Base-by-base conservation (phyloP, 1,139 yeast genomes). In the Scheffersomyces illinoinensis region DNA sequence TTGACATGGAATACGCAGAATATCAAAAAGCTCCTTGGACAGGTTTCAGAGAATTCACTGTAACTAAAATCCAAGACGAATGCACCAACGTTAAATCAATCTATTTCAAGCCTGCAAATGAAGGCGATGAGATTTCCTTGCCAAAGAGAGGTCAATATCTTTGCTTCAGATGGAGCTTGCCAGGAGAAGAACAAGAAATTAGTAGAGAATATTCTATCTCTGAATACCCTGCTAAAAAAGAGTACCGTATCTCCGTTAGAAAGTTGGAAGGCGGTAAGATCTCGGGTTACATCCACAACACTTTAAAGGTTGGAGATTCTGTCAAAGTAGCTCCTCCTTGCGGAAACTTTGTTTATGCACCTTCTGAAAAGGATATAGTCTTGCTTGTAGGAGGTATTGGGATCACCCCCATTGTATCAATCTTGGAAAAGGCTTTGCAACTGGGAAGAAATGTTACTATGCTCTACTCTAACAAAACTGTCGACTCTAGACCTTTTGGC, bases 381-480 rank as follows among this genome's bases (percentile, higher is more conserved):
- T 71, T 87, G 52, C 71, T 86, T 57, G 81, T 85, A 39, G 90
- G 88, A 56, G 93, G 92, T 57, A 86, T 87, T 63, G 93, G 92
- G 62, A 83, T 87, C 59, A 88, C 92, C 2, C 92, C 93, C 52
- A 63, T 86, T 58, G 67, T 86, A 54, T 75, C 90, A 8, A 83
- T 87, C 69, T 67, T 82, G 46, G 83, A 83, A 63, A 66, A 73
- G 18, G 79, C 79, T 4, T 66, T 76, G 56, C 58, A 58, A 18
- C 65, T 67, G 23, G 74, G 72, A 3, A 69, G 72, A 60, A 65
- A 64, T 17, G 79, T 76, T 12, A 68, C 59, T 17, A 60, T 79
- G 54, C 63, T 68, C 53, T 69, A 74, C 64, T 77, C 81, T 14
- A 78, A 76, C 61, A 68, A 64, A 59, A 60, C 66, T 3, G 55